A percentile compares a stretch with the other conserved stretches of the same genome.
Evolutionary conservation across 768 basidiomycete species (phyloP).

Genomic region (Panellus pusillus): DNA sequence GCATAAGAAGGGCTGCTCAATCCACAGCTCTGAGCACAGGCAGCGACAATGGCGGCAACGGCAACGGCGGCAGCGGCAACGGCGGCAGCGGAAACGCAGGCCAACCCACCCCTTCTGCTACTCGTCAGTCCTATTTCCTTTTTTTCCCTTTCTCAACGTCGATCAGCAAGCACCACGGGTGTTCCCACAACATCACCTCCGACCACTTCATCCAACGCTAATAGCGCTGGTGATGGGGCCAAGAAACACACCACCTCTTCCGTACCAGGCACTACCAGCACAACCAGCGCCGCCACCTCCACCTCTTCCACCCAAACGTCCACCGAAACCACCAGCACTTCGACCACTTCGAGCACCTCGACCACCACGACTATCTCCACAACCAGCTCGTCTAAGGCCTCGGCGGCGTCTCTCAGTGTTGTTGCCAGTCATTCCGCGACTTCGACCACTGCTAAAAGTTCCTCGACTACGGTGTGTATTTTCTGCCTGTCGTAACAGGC

Average conservation of each 20-base stretch:
- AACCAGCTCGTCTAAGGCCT: conserved; percentile 17
- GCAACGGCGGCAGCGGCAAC: not conserved
- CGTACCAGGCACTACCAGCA: conserved; percentile 2
- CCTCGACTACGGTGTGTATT: conserved; percentile 16
- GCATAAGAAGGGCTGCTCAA: not conserved
- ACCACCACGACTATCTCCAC: not conserved
- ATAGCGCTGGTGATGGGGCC: not conserved
- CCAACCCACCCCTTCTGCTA: no score
- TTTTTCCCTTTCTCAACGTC: no score
- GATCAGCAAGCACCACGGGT: no score
- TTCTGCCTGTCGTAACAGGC: not conserved
- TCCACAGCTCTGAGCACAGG: not conserved
- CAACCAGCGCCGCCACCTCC: conserved; percentile 8
- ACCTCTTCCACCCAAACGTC: conserved; percentile 7
- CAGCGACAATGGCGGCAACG: not conserved
- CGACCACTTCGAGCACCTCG: not conserved
- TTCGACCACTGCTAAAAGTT: conserved; percentile 7
- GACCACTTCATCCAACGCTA: not conserved
- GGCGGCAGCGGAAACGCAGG: not conserved
- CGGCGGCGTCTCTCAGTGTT: not conserved
- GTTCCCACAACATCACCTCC: no score
- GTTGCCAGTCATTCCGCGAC: conserved; percentile 1
- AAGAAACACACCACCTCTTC: conserved; percentile 11
- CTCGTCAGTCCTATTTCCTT: no score
- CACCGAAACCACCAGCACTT: conserved; percentile 13